A percentile compares a stretch with the other conserved stretches of the same genome.
These are phyloP conservation scores for Pseudocercospora fijiensis DNA, from an alignment of 2,329 filamentous ascomycete species.

Conservation along the genomic window DNA sequence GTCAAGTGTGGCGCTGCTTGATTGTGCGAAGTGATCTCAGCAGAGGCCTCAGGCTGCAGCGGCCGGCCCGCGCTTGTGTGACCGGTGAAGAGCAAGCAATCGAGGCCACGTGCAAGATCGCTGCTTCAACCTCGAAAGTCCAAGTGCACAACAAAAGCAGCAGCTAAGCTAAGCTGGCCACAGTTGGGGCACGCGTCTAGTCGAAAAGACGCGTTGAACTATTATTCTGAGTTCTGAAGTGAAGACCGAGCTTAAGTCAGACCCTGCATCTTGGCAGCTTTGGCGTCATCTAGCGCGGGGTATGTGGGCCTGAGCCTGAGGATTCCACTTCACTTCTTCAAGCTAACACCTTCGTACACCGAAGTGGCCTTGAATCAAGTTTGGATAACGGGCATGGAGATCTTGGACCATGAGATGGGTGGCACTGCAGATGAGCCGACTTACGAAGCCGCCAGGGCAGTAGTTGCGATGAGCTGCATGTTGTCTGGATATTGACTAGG, in stretches of 20 bases:
- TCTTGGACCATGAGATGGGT: slow-evolving; percentile 1
- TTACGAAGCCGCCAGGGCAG: neutral
- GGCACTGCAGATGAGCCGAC: neutral
- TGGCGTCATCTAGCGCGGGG: neutral
- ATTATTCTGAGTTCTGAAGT: neutral
- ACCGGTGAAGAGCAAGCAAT: neutral
- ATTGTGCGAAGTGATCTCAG: neutral
- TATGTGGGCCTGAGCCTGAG: neutral
- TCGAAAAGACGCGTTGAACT: neutral
- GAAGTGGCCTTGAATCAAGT: neutral
- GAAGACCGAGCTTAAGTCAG: neutral
- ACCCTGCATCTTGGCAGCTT: neutral
- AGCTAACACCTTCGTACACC: neutral
- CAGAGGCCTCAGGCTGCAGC: neutral
- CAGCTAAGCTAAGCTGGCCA: neutral
- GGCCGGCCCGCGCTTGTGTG: neutral
- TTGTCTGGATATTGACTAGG: neutral
- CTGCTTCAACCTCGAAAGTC: neutral
- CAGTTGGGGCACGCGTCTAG: neutral
- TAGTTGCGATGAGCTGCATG: neutral
- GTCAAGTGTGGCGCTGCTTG: neutral
- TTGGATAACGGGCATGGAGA: neutral
- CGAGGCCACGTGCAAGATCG: neutral
- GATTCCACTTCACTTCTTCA: too few species aligned
- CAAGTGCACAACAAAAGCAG: neutral